Percentiles rank a stretch among this genome's conserved stretches.
These are phyloP conservation scores for Lantana camara DNA, from an alignment of 257 asterid species.

Conservation along the genomic window DNA sequence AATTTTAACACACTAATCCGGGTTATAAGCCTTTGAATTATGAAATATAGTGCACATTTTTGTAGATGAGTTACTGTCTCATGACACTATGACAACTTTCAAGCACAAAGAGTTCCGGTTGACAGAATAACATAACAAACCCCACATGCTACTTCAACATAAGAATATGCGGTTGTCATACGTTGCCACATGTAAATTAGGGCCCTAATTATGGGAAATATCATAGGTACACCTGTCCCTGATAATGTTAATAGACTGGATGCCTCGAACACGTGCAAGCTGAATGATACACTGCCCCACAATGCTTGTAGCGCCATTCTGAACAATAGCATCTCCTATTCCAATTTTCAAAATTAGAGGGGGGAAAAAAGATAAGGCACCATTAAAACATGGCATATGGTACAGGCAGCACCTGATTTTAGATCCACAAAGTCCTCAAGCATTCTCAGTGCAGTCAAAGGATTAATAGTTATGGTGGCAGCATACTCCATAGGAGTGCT, in stretches of 20 bases:
- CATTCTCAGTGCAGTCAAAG: constrained; percentile 91
- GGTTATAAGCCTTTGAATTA: neutral
- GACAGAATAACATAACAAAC: neutral
- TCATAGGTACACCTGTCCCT: constrained; percentile 80
- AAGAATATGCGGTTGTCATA: constrained; percentile 16
- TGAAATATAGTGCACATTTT: constrained; percentile 12
- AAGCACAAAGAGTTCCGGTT: neutral
- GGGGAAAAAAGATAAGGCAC: constrained; percentile 28
- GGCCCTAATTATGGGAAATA: neutral
- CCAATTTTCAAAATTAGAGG: constrained; percentile 25
- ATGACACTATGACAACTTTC: neutral
- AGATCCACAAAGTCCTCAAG: constrained; percentile 85
- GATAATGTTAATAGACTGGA: constrained; percentile 70
- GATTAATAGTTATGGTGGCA: constrained; percentile 87
- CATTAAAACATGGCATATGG: constrained; percentile 29
- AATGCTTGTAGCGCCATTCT: constrained; percentile 97
- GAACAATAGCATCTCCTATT: constrained; percentile 87
- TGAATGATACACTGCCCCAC: constrained; percentile 96
- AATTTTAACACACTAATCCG: constrained; percentile 4
- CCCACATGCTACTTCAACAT: neutral
- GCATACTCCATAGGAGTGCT: constrained; percentile 84
- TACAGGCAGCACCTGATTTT: constrained; percentile 54
- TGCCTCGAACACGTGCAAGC: constrained; percentile 84
- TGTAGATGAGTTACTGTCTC: constrained; percentile 1
- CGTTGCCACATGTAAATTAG: constrained; percentile 7